Conservation (phyloP, 768 basidiomycete species). For the Coprinopsis strossmayeri region DNA sequence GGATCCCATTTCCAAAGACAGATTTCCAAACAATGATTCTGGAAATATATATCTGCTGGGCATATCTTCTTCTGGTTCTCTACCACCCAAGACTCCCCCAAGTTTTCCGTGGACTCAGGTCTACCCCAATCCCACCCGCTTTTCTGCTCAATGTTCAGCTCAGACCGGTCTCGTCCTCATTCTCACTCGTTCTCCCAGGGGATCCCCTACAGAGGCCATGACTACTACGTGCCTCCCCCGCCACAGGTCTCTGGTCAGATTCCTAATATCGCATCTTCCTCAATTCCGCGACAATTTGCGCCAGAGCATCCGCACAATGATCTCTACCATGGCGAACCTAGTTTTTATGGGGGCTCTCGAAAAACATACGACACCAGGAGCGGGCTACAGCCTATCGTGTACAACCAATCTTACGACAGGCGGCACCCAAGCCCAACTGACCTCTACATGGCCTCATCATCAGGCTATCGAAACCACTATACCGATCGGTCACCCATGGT, state of each 20-base stretch:
- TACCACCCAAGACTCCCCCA: background rate
- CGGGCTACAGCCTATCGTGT: background rate
- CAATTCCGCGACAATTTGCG: slow-evolving; percentile 5
- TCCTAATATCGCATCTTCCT: background rate
- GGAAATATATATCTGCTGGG: slow-evolving; percentile 1
- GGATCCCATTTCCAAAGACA: background rate
- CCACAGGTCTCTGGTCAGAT: background rate
- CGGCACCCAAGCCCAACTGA: slow-evolving; percentile 7
- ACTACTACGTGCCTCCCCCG: slow-evolving; percentile 8
- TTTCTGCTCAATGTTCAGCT: slow-evolving; percentile 7
- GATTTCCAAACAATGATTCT: background rate
- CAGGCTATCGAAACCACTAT: slow-evolving; percentile 4
- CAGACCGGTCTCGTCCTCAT: slow-evolving; percentile 10
- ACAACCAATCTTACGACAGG: slow-evolving; percentile 13
- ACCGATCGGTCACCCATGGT: slow-evolving; percentile 2
- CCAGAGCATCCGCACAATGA: background rate
- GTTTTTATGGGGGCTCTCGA: background rate
- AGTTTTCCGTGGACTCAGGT: background rate
- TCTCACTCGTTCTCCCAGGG: slow-evolving; percentile 3
- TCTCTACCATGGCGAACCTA: background rate
- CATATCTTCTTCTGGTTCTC: background rate
- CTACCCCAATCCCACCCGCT: background rate
- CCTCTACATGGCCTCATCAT: slow-evolving; percentile 1
- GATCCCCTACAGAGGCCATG: slow-evolving; percentile 11
- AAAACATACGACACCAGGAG: slow-evolving; percentile 6